These are phyloP conservation scores for Amphichorda felina DNA, from an alignment of 2,329 filamentous ascomycete species.

Conservation along the genomic window DNA sequence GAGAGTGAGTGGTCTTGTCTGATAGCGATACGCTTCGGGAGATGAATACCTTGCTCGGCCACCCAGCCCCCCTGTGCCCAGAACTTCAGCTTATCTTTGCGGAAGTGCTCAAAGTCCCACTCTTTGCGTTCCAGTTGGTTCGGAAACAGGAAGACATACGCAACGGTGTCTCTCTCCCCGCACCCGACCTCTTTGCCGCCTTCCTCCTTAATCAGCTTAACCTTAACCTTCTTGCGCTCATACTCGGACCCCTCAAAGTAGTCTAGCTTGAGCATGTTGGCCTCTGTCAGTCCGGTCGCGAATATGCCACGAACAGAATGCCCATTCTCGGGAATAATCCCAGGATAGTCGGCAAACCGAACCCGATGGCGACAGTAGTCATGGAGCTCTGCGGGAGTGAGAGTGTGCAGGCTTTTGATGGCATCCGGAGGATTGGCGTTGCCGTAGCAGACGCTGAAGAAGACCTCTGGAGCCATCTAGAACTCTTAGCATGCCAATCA, in stretches of 20 bases:
- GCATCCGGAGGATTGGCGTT: constrained; percentile 32
- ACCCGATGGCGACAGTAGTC: constrained; percentile 63
- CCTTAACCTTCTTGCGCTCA: constrained; percentile 37
- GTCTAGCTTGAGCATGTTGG: constrained; percentile 66
- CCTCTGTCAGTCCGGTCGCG: constrained; percentile 66
- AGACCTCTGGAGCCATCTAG: constrained; percentile 74
- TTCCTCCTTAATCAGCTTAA: constrained; percentile 36
- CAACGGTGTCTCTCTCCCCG: constrained; percentile 40
- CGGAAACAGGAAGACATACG: constrained; percentile 51
- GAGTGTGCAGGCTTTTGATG: constrained; percentile 43
- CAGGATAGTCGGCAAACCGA: constrained; percentile 64
- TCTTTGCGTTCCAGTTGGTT: constrained; percentile 54
- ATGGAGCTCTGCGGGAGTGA: constrained; percentile 66
- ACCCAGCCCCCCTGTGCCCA: constrained; percentile 41
- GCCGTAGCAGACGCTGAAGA: constrained; percentile 74
- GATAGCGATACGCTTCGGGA: background rate
- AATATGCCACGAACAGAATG: constrained; percentile 61
- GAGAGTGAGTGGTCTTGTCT: background rate
- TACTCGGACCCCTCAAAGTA: constrained; percentile 75
- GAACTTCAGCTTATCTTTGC: constrained; percentile 52
- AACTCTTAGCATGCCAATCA: background rate
- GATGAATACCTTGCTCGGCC: constrained; percentile 24
- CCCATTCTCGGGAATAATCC: constrained; percentile 46
- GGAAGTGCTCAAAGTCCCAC: constrained; percentile 84
- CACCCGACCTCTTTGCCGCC: constrained; percentile 24